Conservation (phyloP, 345 rosid species). For the Brassica nigra region DNA sequence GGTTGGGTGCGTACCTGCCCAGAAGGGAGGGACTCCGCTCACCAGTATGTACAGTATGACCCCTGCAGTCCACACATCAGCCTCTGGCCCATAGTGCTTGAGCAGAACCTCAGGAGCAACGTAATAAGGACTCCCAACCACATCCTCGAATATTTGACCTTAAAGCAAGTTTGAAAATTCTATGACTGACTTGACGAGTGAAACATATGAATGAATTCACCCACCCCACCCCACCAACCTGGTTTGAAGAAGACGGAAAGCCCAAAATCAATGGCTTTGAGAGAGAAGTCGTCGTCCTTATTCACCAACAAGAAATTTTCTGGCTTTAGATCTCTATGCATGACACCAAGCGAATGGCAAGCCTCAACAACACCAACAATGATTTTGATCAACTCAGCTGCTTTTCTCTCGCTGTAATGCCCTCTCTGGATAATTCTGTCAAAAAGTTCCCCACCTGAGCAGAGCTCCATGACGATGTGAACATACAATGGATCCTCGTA, state of each 20-base stretch:
- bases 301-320: constrained; percentile 96
- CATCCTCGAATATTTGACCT: constrained; percentile 92
- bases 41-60: constrained; percentile 89
- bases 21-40: constrained; percentile 98
- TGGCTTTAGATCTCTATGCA: constrained; percentile 98
- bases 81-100: constrained; percentile 90
- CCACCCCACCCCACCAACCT: constrained; percentile 42
- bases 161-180: constrained; percentile 13
- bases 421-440: constrained; percentile 97
- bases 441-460: constrained; percentile 89
- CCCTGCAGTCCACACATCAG: constrained; percentile 99
- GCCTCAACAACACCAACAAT: constrained; percentile 96
- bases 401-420: constrained; percentile 93
- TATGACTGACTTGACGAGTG: not conserved
- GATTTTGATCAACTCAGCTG: constrained; percentile 91
- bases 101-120: constrained; percentile 97
- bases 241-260: constrained; percentile 98
- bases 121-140: constrained; percentile 96
- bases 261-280: constrained; percentile 97
- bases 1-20: constrained; percentile 73
- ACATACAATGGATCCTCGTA: constrained; percentile 82
- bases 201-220: not conserved
- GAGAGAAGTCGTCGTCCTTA: constrained; percentile 95
- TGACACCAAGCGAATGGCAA: constrained; percentile 95
- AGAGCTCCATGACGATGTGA: constrained; percentile 97